Evolutionary conservation across 2,329 filamentous ascomycete genomes (phyloP).

Genomic region (Aspergillus ibericus): DNA sequence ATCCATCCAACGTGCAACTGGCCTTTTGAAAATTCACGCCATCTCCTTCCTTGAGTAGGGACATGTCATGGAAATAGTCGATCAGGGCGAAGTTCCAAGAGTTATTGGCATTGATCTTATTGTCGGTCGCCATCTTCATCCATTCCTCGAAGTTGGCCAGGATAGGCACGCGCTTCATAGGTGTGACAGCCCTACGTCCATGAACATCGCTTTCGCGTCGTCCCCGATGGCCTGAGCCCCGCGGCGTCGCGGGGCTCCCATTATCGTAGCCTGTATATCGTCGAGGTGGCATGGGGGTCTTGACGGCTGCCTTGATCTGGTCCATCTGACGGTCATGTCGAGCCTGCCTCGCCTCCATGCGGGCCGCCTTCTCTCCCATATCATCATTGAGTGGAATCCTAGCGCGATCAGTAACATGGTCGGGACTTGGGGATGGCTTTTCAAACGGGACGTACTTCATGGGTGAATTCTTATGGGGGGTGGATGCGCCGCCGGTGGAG

Average conservation of each 20-base stretch:
- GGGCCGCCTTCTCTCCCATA: constrained; percentile 82
- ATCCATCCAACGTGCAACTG: constrained; percentile 94
- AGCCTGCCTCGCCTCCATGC: constrained; percentile 82
- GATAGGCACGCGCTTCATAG: constrained; percentile 93
- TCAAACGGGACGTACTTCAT: constrained; percentile 44
- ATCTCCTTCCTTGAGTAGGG: constrained; percentile 89
- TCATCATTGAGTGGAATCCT: constrained; percentile 98
- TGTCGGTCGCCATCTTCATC: constrained; percentile 99
- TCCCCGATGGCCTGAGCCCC: constrained; percentile 35
- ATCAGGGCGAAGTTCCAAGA: constrained; percentile 99
- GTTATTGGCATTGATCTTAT: constrained; percentile 97
- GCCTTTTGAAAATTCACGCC: constrained; percentile 98
- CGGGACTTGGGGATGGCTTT: neutral
- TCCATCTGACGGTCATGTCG: constrained; percentile 89
- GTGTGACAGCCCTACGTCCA: constrained; percentile 75
- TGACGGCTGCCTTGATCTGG: constrained; percentile 76
- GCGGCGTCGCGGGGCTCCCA: constrained; percentile 53
- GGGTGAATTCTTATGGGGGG: constrained; percentile 54
- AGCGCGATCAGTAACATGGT: constrained; percentile 17
- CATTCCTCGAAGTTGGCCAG: constrained; percentile 98
- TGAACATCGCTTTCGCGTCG: constrained; percentile 54
- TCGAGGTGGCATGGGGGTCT: constrained; percentile 44
- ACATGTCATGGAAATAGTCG: constrained; percentile 99
- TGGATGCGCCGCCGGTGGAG: constrained; percentile 49
- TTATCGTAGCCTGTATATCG: constrained; percentile 39